Conservation (phyloP, 164 flowering plant genomes). For the Stephania cephalantha region DNA sequence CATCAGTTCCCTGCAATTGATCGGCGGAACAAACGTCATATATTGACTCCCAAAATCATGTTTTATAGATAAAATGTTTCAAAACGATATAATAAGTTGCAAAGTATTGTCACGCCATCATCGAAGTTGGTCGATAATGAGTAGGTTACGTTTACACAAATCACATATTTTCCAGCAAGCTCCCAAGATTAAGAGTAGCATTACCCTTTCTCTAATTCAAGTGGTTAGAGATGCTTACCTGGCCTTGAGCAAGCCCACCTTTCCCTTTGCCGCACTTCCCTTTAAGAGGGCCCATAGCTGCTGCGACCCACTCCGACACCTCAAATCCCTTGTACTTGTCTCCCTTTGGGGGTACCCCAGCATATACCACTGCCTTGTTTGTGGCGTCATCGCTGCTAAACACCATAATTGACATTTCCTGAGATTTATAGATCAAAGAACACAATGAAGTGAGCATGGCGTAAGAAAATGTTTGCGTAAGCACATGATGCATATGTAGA, state of each 20-base stretch:
- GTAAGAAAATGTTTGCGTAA: background rate
- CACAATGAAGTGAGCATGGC: background rate
- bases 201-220: too few relatives aligned
- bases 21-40: too few relatives aligned
- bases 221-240: slow-evolving; percentile 42
- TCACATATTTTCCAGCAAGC: too few relatives aligned
- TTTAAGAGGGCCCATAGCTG: slow-evolving; percentile 63
- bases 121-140: too few relatives aligned
- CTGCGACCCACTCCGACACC: slow-evolving; percentile 75
- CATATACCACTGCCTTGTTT: slow-evolving; percentile 86
- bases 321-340: slow-evolving; percentile 40
- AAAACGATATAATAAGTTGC: too few relatives aligned
- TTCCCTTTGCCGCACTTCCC: slow-evolving; percentile 90
- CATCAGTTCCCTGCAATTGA: slow-evolving; percentile 48
- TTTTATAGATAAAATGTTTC: too few relatives aligned
- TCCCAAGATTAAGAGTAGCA: too few relatives aligned
- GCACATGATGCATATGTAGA: background rate
- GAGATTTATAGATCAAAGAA: slow-evolving; percentile 10
- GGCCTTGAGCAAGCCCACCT: slow-evolving; percentile 84
- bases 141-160: too few relatives aligned
- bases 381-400: slow-evolving; percentile 69
- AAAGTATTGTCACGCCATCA: too few relatives aligned
- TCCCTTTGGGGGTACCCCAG: slow-evolving; percentile 71
- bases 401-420: slow-evolving; percentile 81
- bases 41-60: too few relatives aligned